These are phyloP conservation scores for Nannizzia gypsea DNA, from an alignment of 2,329 filamentous ascomycete genomes.

Conservation along the genomic window DNA sequence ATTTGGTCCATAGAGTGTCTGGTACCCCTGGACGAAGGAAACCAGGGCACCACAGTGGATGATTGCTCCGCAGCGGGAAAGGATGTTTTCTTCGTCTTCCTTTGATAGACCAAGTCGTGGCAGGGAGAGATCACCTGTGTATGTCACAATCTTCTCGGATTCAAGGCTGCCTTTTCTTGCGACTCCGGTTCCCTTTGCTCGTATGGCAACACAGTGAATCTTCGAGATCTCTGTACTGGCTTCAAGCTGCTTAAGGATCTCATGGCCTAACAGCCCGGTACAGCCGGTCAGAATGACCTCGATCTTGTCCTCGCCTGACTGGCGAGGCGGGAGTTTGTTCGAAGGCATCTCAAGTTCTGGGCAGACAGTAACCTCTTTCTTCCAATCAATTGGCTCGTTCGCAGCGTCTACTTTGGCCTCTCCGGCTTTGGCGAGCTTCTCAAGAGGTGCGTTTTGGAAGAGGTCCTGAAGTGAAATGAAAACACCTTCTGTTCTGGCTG, in stretches of 20 bases:
- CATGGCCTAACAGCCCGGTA: slow-evolving; percentile 29
- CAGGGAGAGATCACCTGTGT: slow-evolving; percentile 29
- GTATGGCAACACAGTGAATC: slow-evolving; percentile 36
- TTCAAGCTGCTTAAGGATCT: slow-evolving; percentile 30
- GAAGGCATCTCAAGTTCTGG: neutral
- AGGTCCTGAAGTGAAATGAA: slow-evolving; percentile 4
- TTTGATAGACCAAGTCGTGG: slow-evolving; percentile 31
- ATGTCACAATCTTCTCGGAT: slow-evolving; percentile 21
- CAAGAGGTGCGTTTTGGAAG: slow-evolving; percentile 8
- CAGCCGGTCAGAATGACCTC: slow-evolving; percentile 20
- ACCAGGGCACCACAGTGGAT: slow-evolving; percentile 44
- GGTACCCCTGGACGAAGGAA: slow-evolving; percentile 22
- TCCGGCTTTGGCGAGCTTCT: slow-evolving; percentile 4
- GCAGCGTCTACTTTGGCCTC: neutral
- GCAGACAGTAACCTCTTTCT: slow-evolving; percentile 3
- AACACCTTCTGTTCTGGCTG: neutral
- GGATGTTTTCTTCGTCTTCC: slow-evolving; percentile 21
- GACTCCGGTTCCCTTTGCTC: slow-evolving; percentile 1
- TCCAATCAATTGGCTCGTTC: slow-evolving; percentile 6
- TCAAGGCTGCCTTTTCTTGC: neutral
- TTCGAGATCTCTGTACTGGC: slow-evolving; percentile 20
- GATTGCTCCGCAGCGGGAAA: slow-evolving; percentile 33
- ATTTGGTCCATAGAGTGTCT: slow-evolving; percentile 18
- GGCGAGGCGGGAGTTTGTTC: neutral
- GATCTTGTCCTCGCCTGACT: neutral